Evolutionary conservation across 2,329 filamentous ascomycete genomes (phyloP).

Genomic region (Aspergillus luchuensis): DNA sequence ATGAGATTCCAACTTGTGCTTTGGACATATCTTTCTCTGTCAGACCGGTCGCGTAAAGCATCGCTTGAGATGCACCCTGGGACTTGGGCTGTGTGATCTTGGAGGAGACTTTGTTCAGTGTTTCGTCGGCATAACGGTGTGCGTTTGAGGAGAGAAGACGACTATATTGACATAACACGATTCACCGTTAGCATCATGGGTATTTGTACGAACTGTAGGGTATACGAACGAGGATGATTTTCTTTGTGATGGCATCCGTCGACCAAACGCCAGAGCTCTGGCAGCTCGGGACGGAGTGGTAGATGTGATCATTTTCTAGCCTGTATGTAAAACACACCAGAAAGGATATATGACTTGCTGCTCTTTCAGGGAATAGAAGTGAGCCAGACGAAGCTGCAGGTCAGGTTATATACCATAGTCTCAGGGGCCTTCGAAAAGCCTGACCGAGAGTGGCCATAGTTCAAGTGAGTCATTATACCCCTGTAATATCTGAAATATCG

Average conservation of each 20-base stretch:
- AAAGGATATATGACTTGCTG: too few relatives aligned
- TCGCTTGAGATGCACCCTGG: conserved; percentile 93
- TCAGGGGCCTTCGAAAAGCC: neutral
- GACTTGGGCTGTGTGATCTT: conserved; percentile 92
- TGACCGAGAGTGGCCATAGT: neutral
- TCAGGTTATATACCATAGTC: neutral
- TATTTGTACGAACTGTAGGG: neutral
- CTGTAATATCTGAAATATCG: neutral
- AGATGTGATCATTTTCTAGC: neutral
- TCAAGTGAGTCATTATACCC: neutral
- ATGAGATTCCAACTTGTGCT: conserved; percentile 92
- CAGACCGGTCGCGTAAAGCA: conserved; percentile 92
- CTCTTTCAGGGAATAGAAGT: neutral
- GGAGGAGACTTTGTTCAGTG: conserved; percentile 75
- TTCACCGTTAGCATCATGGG: neutral
- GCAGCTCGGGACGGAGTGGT: neutral
- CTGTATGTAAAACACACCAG: neutral
- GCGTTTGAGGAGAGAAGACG: neutral
- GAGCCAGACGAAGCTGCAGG: neutral
- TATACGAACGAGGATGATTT: neutral
- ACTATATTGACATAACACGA: neutral
- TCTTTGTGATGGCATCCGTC: neutral
- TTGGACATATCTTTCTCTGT: conserved; percentile 83
- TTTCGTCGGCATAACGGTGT: neutral
- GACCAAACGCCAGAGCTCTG: neutral